Conservation (phyloP, 306 rosid species). For the Begonia peltatifolia region DNA sequence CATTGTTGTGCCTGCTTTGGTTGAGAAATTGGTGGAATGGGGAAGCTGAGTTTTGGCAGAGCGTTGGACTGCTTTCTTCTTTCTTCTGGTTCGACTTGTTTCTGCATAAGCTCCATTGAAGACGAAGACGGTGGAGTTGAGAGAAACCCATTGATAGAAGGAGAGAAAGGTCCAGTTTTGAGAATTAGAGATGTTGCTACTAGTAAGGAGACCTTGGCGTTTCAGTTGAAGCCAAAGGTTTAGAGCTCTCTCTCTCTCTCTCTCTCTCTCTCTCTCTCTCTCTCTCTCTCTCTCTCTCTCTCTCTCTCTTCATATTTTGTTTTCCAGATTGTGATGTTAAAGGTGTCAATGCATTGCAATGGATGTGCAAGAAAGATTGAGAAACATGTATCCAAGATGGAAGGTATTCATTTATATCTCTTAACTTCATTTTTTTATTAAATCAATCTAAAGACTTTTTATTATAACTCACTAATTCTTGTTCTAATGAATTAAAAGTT, state of each 20-base stretch:
- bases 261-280: constrained; percentile 4
- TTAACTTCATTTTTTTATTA: too few relatives aligned
- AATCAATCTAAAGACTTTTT: too few relatives aligned
- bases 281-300: constrained; percentile 2
- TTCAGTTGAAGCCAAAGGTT: constrained; percentile 83
- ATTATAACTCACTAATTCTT: too few relatives aligned
- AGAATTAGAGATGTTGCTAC: constrained; percentile 66
- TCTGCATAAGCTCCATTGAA: constrained; percentile 48
- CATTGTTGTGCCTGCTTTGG: too few relatives aligned
- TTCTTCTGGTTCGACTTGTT: constrained; percentile 51
- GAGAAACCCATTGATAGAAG: constrained; percentile 28
- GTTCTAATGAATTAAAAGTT: too few relatives aligned
- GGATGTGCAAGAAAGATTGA: constrained; percentile 89
- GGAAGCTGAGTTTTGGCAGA: constrained; percentile 49
- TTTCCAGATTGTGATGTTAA: constrained; percentile 59
- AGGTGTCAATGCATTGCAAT: constrained; percentile 88
- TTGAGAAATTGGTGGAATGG: constrained; percentile 24
- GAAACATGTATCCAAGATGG: constrained; percentile 75
- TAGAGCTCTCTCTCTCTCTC: not conserved
- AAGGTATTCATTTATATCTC: constrained; percentile 26
- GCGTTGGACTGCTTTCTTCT: constrained; percentile 43
- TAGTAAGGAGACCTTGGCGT: constrained; percentile 77
- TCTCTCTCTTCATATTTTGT: constrained; percentile 1
- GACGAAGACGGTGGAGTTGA: constrained; percentile 52
- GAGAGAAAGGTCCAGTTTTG: constrained; percentile 25